phyloP scores from a whole-genome alignment of 2,329 filamentous ascomycete species.

The Penicillium sp. region DNA sequence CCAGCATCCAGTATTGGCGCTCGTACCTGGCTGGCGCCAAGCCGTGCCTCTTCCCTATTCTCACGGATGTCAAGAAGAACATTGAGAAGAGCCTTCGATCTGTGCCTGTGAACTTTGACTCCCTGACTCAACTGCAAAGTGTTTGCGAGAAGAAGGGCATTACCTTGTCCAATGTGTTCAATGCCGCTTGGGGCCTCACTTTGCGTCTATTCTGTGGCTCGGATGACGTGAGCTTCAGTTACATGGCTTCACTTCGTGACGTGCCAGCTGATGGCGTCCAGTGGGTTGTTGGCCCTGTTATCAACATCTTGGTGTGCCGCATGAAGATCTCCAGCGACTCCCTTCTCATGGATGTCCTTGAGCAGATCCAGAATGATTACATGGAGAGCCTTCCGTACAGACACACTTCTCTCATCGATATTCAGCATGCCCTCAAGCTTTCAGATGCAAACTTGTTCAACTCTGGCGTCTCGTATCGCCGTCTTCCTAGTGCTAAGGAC shows the following conservation, averaged over 20 bases:
- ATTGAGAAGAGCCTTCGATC: slow-evolving; percentile 31
- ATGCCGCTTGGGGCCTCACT: slow-evolving; percentile 71
- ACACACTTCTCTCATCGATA: slow-evolving; percentile 49
- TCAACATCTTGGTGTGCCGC: slow-evolving; percentile 50
- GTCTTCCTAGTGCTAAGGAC: slow-evolving; percentile 37
- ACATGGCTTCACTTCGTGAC: slow-evolving; percentile 47
- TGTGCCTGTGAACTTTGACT: slow-evolving; percentile 33
- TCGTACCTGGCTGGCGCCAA: slow-evolving; percentile 37
- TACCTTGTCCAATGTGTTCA: slow-evolving; percentile 58
- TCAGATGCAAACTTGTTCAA: slow-evolving; percentile 48
- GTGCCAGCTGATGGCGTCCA: slow-evolving; percentile 43
- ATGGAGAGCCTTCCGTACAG: slow-evolving; percentile 49
- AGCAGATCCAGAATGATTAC: slow-evolving; percentile 50
- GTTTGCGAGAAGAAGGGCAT: slow-evolving; percentile 48
- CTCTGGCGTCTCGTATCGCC: slow-evolving; percentile 52
- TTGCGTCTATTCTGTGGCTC: slow-evolving; percentile 66
- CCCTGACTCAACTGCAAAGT: slow-evolving; percentile 34
- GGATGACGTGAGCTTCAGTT: slow-evolving; percentile 63
- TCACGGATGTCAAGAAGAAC: slow-evolving; percentile 32
- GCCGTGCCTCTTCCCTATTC: slow-evolving; percentile 40
- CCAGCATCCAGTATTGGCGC: slow-evolving; percentile 42
- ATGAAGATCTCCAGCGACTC: slow-evolving; percentile 39
- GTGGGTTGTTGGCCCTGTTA: slow-evolving; percentile 50
- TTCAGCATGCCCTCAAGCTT: slow-evolving; percentile 48
- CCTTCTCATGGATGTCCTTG: slow-evolving; percentile 41